phyloP scores from a whole-genome alignment of 163 green algal genomes.

The Chloroidium sp. region DNA sequence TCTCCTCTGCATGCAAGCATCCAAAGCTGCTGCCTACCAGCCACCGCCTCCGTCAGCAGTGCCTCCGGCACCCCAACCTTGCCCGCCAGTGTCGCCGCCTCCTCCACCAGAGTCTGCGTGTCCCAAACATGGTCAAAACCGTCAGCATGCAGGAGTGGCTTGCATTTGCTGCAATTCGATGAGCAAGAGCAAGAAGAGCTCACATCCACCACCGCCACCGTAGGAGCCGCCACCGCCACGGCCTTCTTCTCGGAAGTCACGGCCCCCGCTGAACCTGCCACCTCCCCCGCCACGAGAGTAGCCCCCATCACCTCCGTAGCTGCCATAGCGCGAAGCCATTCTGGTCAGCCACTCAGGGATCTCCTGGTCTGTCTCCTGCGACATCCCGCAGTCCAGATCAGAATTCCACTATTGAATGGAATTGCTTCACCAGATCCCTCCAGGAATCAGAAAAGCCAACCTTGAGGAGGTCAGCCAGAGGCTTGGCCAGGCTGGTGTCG shows the following conservation, averaged over 20 bases:
- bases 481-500: slow-evolving; percentile 38
- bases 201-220: slow-evolving; percentile 20
- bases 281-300: slow-evolving; percentile 60
- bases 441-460: background rate
- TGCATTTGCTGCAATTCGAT: too few relatives aligned
- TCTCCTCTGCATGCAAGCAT: too few relatives aligned
- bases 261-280: slow-evolving; percentile 79
- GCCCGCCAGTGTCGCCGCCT: too few relatives aligned
- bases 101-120: too few relatives aligned
- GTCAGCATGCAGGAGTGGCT: too few relatives aligned
- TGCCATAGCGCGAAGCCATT: slow-evolving; percentile 18
- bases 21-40: too few relatives aligned
- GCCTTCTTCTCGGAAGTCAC: slow-evolving; percentile 81
- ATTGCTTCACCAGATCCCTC: too few relatives aligned
- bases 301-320: slow-evolving; percentile 7
- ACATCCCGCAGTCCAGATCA: slow-evolving; percentile 34
- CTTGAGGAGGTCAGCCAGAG: slow-evolving; percentile 43
- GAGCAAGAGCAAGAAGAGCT: background rate
- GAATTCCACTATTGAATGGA: too few relatives aligned
- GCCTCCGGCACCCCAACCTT: too few relatives aligned
- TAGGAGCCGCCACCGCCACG: slow-evolving; percentile 15
- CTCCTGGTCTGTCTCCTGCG: slow-evolving; percentile 52
- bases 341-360: slow-evolving; percentile 44
- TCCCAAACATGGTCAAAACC: too few relatives aligned
- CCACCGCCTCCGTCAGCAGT: too few relatives aligned